phyloP scores from a whole-genome alignment of 2,329 filamentous ascomycete genomes.

The Didymosphaeria variabile region DNA sequence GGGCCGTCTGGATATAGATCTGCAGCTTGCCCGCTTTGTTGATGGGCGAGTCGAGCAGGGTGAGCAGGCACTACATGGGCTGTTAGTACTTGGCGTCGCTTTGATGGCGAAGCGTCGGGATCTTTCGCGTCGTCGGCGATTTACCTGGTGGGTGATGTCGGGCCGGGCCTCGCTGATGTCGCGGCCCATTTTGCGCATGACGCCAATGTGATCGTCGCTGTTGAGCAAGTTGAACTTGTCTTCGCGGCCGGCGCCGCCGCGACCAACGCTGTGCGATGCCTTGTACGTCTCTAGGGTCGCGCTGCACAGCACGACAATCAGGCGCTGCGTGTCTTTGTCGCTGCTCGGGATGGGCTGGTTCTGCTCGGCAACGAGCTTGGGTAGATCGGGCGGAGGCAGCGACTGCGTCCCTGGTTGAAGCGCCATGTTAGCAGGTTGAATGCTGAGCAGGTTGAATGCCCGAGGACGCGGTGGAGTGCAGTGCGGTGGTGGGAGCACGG shows the following conservation, averaged over 20 bases:
- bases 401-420: constrained; percentile 74
- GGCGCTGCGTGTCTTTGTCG: constrained; percentile 88
- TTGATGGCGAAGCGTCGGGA: constrained; percentile 17
- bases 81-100: constrained; percentile 30
- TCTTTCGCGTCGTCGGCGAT: background rate
- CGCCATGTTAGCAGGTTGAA: constrained; percentile 35
- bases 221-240: constrained; percentile 98
- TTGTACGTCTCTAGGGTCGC: constrained; percentile 98
- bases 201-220: constrained; percentile 98
- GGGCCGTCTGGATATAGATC: constrained; percentile 98
- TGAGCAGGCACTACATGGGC: constrained; percentile 84
- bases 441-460: constrained; percentile 15
- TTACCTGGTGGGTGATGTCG: constrained; percentile 97
- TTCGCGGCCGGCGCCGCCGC: constrained; percentile 73
- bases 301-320: constrained; percentile 97
- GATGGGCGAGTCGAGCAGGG: constrained; percentile 94
- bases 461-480: constrained; percentile 14
- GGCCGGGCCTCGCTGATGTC: constrained; percentile 98
- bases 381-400: constrained; percentile 87
- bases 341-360: constrained; percentile 81
- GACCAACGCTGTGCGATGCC: constrained; percentile 75
- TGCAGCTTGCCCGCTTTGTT: constrained; percentile 98
- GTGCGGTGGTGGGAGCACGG: background rate
- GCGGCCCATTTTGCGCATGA: constrained; percentile 99
- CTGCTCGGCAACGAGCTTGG: constrained; percentile 92